These are phyloP conservation scores for Salvia rosmarinus DNA, from an alignment of 257 asterid genomes.

Conservation along the genomic window DNA sequence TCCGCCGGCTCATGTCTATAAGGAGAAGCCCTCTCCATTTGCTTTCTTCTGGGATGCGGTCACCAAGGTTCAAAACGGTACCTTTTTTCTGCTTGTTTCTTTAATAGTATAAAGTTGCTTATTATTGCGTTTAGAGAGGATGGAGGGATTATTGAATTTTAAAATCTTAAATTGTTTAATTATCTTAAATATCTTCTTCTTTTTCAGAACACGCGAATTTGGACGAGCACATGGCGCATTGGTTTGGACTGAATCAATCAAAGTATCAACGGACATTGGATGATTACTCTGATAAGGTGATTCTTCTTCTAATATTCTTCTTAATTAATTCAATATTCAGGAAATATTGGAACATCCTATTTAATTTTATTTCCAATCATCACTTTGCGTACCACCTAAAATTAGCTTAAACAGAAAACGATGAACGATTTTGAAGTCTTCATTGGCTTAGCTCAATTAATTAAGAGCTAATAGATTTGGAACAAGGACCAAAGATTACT, in stretches of 20 bases:
- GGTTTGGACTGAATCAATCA: constrained; percentile 78
- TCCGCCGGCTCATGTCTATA: constrained; percentile 64
- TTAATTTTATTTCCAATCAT: too few relatives aligned
- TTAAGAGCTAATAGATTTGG: too few relatives aligned
- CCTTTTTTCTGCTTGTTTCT: not conserved
- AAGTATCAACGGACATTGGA: constrained; percentile 79
- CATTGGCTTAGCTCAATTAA: too few relatives aligned
- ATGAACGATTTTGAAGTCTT: too few relatives aligned
- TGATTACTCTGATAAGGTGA: constrained; percentile 58
- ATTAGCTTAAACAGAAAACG: not conserved
- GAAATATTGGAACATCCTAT: not conserved
- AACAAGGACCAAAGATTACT: too few relatives aligned
- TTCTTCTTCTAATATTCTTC: not conserved
- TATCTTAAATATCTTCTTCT: not conserved
- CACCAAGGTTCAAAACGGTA: constrained; percentile 66
- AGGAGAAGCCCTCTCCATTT: constrained; percentile 42
- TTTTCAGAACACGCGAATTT: constrained; percentile 56
- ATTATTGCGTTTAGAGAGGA: too few relatives aligned
- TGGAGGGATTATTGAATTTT: not conserved
- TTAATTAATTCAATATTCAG: not conserved
- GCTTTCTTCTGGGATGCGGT: constrained; percentile 68
- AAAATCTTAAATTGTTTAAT: not conserved
- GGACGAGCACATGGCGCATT: constrained; percentile 71
- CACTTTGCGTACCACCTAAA: not conserved
- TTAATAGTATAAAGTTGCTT: not conserved